These are phyloP conservation scores for Ajuga chamaepitys DNA, from an alignment of 257 asterid genomes.

Conservation along the genomic window DNA sequence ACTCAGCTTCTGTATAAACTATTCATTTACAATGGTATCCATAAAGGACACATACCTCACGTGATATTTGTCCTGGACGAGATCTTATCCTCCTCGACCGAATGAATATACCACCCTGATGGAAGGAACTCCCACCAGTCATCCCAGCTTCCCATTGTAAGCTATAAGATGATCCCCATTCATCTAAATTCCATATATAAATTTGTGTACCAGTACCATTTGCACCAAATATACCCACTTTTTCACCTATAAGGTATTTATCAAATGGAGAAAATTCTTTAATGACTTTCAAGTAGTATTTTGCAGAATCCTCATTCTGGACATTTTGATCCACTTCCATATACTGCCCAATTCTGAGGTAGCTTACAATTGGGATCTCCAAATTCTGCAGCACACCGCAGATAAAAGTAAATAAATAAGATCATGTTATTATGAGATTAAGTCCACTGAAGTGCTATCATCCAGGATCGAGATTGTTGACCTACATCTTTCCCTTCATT, in stretches of 20 bases:
- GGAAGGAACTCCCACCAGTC: conserved; percentile 64
- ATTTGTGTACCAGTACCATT: conserved; percentile 74
- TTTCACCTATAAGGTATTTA: conserved; percentile 73
- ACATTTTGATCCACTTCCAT: conserved; percentile 58
- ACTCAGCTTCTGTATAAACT: not conserved
- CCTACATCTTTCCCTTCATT: conserved; percentile 74
- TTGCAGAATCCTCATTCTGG: conserved; percentile 49
- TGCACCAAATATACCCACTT: conserved; percentile 43
- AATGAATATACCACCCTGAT: conserved; percentile 57
- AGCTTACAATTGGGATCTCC: conserved; percentile 79
- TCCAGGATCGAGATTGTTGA: not conserved
- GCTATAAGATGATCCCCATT: conserved; percentile 69
- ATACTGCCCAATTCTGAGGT: conserved; percentile 50
- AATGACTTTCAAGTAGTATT: conserved; percentile 52
- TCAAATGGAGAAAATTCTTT: conserved; percentile 67
- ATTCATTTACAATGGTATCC: not conserved
- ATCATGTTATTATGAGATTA: not conserved
- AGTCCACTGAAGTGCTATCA: not conserved
- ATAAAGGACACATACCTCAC: conserved; percentile 22
- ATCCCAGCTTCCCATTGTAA: conserved; percentile 54
- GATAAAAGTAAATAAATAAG: not conserved
- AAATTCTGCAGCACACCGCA: conserved; percentile 42
- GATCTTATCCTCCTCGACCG: conserved; percentile 62
- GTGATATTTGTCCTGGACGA: conserved; percentile 76
- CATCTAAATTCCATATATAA: conserved; percentile 72